phyloP scores from a whole-genome alignment of 352 stramenopile species.

The Phytophthora cryptogea region DNA sequence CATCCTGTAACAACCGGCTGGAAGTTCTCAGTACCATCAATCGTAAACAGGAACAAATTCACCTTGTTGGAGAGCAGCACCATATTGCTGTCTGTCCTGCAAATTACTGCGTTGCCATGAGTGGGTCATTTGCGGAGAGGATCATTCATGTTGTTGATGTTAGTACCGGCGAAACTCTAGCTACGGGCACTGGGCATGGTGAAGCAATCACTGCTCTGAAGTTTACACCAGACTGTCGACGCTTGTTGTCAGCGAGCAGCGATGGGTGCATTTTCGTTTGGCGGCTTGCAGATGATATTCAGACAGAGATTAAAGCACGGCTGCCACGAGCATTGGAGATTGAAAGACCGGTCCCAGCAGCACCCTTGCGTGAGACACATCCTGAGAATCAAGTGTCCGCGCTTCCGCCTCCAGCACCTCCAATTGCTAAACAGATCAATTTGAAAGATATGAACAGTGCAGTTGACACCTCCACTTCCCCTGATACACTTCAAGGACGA shows the following conservation, averaged over 20 bases:
- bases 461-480: not conserved
- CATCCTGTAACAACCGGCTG: slow-evolving; percentile 80
- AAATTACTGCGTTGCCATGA: slow-evolving; percentile 78
- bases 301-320: slow-evolving; percentile 63
- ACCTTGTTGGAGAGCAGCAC: slow-evolving; percentile 76
- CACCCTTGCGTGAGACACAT: slow-evolving; percentile 24
- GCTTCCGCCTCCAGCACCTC: slow-evolving; percentile 40
- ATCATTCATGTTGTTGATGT: slow-evolving; percentile 89
- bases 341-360: slow-evolving; percentile 28
- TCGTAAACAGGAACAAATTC: slow-evolving; percentile 62
- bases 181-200: slow-evolving; percentile 80
- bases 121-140: slow-evolving; percentile 82
- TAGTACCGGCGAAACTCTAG: slow-evolving; percentile 71
- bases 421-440: slow-evolving; percentile 9
- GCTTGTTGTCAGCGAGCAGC: slow-evolving; percentile 80
- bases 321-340: slow-evolving; percentile 47
- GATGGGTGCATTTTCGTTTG: slow-evolving; percentile 92
- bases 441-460: not conserved
- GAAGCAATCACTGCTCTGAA: slow-evolving; percentile 82
- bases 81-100: slow-evolving; percentile 69
- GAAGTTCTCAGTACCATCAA: slow-evolving; percentile 70
- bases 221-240: slow-evolving; percentile 87
- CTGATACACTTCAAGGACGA: not conserved
- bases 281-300: slow-evolving; percentile 78
- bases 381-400: slow-evolving; percentile 2